Evolutionary conservation across 2,329 filamentous ascomycete species (phyloP), one percentile per base, ranked within the genome.

Genomic region (Rutstroemia sp.): DNA sequence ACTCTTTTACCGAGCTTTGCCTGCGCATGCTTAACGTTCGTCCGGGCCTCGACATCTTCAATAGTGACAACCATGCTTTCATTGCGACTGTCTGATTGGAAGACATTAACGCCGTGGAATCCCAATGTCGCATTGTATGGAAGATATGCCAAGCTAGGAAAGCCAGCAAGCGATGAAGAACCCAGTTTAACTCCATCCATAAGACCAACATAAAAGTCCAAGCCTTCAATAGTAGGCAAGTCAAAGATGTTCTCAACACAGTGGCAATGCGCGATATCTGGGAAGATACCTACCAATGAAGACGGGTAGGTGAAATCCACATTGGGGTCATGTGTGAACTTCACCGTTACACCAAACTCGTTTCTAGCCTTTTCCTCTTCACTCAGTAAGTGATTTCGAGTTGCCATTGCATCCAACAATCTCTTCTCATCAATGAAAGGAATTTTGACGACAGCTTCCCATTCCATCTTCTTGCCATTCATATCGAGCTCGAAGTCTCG

Each of bases 381-480:
- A 3, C 83, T 83, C n/a, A 99, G 77, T 2, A 88, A 74, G 44
- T 85, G 76, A 62, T 97, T 92, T 70, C 87, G 91, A 6, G 91
- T 85, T 16, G 80, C 86, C 88, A 99, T 96, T 7, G 92, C 94
- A 39, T 78, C 74, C 55, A 99, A 77, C 2, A 99, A 77, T 25
- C 94, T 83, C 66, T 87, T 83, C 71, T 99, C 92, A 58, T 99
- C 90, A 61, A 99, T 99, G 73, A 99, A 99, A 0, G 94, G 94
- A 67, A 99, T 99, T 73, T 97, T 99, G 62, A 99, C 91, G 39
- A 99, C 92, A 27, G 94, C 94, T 70, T 99, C 94, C 94, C 94
- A 99, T 62, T 99, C 95, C 88, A 96, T 95, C 75, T 96, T 99
- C 77, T 99, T 99, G 58, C 94, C 95, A 66, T 99, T 97, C 94